Evolutionary conservation across 306 rosid genomes (phyloP), one percentile per base, ranked within the genome.

Genomic region (Rosa lucieae): DNA sequence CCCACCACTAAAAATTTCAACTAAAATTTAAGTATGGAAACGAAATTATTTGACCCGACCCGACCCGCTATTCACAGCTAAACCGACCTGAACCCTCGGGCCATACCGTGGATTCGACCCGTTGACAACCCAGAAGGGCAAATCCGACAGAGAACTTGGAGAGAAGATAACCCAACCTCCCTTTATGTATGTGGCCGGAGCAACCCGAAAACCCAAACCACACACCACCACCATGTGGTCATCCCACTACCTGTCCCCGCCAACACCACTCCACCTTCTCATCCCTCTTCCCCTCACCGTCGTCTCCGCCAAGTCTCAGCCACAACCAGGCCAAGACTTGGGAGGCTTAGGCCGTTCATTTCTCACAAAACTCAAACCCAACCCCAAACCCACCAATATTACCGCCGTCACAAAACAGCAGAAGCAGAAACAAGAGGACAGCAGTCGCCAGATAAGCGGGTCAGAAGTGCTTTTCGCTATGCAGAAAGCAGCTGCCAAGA

Each of bases 381-480:
- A 86, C 8, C 72, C 84, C 44, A 73, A 74, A 47, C 37, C 87
- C 53, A 68, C 61, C 71, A 72, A 37, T 17, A 26, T 17, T 6
- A 37, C 0, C 14, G 68, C 69, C 32, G 3, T 58, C 71, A 49
- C 53, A 51, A 72, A 72, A 67, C 51, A 39, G 11, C 46, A 37
- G 21, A 72, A 66, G 11, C 78, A 52, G 51, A 76, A 63, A 37
- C 68, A 62, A n/a, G 67, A 78, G 20, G 81, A 62, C 1, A 80
- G 78, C 51, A 87, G 69, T 32, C 17, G 61, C 62, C 85, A 81
- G 75, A 87, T 89, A 2, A 89, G 80, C 10, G 98, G 97, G 68
- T 89, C 93, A 7, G 92, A 88, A 68, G 87, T 93, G 81, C 87
- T 93, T 5, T 82, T 87, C 88, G 94, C 97, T 7, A 67, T 93